Evolutionary conservation across 1,139 yeast genomes (phyloP).

Genomic region (Taphrina communis): DNA sequence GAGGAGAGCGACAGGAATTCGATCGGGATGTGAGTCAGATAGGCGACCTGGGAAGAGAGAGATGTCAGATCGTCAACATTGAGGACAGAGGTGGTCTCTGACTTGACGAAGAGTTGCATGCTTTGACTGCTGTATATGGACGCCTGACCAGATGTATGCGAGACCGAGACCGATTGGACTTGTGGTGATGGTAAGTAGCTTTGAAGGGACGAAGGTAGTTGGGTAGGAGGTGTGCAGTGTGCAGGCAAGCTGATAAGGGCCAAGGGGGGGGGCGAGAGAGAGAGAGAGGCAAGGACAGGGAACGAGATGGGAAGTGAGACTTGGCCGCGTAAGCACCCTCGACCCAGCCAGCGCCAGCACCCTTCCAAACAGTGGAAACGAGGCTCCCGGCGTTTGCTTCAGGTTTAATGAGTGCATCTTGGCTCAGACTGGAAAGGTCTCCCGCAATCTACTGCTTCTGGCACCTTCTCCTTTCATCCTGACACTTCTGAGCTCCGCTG

Average conservation of each 20-base stretch:
- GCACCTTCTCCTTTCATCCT: too few relatives aligned
- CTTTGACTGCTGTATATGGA: too few relatives aligned
- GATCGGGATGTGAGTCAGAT: constrained; percentile 19
- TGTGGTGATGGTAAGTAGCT: background rate
- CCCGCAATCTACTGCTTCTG: too few relatives aligned
- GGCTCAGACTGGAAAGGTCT: too few relatives aligned
- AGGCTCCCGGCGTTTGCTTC: too few relatives aligned
- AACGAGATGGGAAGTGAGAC: constrained; percentile 1
- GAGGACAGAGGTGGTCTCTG: constrained; percentile 26
- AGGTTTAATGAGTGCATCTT: too few relatives aligned
- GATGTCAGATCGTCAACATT: constrained; percentile 2
- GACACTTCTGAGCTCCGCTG: too few relatives aligned
- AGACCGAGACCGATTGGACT: background rate
- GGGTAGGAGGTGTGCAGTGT: background rate
- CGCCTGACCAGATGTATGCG: too few relatives aligned
- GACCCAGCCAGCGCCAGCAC: too few relatives aligned
- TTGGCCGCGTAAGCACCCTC: constrained; percentile 28
- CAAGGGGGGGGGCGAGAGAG: background rate
- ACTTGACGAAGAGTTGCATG: constrained; percentile 36
- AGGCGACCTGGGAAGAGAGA: constrained; percentile 18
- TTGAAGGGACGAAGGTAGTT: background rate
- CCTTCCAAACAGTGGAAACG: too few relatives aligned
- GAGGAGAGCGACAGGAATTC: constrained; percentile 24
- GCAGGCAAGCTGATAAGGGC: constrained; percentile 3
- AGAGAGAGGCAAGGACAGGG: background rate